These are phyloP conservation scores for Populus nigra DNA, from an alignment of 345 rosid genomes.

Conservation along the genomic window DNA sequence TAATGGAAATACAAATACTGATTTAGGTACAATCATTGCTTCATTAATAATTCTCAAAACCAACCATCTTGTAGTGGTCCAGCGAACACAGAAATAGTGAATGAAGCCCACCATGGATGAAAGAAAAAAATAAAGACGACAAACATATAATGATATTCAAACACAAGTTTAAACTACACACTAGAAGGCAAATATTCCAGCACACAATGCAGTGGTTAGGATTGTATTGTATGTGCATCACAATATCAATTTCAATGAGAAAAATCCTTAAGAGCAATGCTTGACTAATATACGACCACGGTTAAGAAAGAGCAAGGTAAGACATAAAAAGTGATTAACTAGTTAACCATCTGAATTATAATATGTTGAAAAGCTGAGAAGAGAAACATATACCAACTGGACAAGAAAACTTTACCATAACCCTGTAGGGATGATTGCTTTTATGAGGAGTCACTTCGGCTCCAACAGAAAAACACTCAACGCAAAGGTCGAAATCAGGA, in stretches of 20 bases:
- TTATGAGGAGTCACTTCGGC: conserved; percentile 73
- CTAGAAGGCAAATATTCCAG: neutral
- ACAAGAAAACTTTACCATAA: conserved; percentile 53
- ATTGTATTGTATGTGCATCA: neutral
- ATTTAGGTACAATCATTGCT: neutral
- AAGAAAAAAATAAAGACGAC: neutral
- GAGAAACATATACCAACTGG: no score
- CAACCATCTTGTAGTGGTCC: conserved; percentile 1
- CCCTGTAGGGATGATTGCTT: conserved; percentile 72
- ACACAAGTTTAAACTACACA: neutral
- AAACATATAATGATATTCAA: neutral
- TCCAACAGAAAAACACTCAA: conserved; percentile 87
- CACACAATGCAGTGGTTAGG: neutral
- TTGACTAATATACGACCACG: neutral
- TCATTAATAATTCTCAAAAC: neutral
- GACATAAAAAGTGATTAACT: no score
- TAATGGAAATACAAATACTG: neutral
- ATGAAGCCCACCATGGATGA: neutral
- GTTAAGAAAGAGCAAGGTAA: no score
- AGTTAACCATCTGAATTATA: no score
- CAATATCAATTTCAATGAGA: no score
- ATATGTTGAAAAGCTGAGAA: no score
- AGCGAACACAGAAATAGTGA: neutral
- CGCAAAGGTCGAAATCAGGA: conserved; percentile 85
- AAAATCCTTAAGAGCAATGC: neutral